Evolutionary conservation across 305 asterid species (phyloP).

Genomic region (Solanum hybrid): DNA sequence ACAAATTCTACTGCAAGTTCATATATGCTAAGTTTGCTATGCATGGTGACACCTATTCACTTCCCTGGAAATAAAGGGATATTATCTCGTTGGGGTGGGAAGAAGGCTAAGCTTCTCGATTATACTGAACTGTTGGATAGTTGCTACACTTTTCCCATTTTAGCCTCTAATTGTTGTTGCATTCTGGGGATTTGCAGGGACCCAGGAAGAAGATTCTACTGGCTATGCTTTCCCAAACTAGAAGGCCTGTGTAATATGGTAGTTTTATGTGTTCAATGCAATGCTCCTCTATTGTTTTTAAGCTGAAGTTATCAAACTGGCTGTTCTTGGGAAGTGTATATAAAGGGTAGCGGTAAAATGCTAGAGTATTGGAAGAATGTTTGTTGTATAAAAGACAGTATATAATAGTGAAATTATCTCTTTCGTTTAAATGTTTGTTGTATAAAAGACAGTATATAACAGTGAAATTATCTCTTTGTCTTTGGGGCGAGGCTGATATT

Average conservation of each 20-base stretch:
- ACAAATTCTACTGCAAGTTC: neutral
- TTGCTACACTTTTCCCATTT: neutral
- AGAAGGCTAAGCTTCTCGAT: neutral
- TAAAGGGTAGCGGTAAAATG: no score
- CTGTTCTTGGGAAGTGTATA: neutral
- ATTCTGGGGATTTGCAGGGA: conserved; percentile 30
- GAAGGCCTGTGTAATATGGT: conserved; percentile 9
- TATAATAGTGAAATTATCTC: neutral
- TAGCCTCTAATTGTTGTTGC: neutral
- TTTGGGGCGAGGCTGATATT: neutral
- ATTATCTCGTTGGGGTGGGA: neutral
- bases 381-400: neutral
- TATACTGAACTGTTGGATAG: neutral
- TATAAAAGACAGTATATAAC: neutral
- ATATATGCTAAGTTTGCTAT: neutral
- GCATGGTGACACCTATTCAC: neutral
- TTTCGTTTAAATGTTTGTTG: neutral
- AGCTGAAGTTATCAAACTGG: neutral
- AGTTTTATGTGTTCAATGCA: neutral
- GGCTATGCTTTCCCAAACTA: conserved; percentile 23
- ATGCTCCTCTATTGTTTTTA: neutral
- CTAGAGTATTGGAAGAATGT: neutral
- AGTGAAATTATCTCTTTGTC: neutral
- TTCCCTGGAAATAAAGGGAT: neutral
- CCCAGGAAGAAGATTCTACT: conserved; percentile 56